These are phyloP conservation scores for Rhizopogon sp. DNA, from an alignment of 768 basidiomycete species.

Conservation along the genomic window DNA sequence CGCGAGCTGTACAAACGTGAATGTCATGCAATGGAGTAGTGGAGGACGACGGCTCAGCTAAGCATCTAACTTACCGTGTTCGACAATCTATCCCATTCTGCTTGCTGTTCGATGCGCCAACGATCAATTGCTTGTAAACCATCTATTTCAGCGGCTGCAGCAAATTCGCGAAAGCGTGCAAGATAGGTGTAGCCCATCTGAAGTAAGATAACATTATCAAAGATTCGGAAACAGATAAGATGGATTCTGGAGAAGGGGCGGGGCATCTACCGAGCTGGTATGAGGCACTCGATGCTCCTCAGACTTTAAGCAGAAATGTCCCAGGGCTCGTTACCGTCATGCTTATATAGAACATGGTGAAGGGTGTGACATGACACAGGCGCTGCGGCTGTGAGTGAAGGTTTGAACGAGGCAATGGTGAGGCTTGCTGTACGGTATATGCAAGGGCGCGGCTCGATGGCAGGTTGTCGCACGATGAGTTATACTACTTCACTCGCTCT, in stretches of 20 bases:
- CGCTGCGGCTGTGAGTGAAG: neutral
- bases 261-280: neutral
- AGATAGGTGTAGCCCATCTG: neutral
- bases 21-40: neutral
- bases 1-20: neutral
- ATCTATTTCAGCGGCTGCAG: neutral
- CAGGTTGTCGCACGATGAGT: neutral
- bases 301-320: neutral
- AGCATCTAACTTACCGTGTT: neutral
- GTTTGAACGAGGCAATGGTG: neutral
- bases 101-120: neutral
- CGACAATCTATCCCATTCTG: neutral
- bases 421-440: neutral
- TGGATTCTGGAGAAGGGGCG: neutral
- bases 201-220: neutral
- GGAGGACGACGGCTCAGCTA: neutral
- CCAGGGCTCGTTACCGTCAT: neutral
- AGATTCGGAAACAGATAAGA: neutral
- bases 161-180: neutral
- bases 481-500: neutral
- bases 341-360: neutral
- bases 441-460: too few relatives aligned
- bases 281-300: neutral
- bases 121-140: neutral
- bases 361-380: neutral